These are phyloP conservation scores for Coniosporium tulheliwenetii DNA, from an alignment of 2,329 filamentous ascomycete genomes.

Conservation along the genomic window DNA sequence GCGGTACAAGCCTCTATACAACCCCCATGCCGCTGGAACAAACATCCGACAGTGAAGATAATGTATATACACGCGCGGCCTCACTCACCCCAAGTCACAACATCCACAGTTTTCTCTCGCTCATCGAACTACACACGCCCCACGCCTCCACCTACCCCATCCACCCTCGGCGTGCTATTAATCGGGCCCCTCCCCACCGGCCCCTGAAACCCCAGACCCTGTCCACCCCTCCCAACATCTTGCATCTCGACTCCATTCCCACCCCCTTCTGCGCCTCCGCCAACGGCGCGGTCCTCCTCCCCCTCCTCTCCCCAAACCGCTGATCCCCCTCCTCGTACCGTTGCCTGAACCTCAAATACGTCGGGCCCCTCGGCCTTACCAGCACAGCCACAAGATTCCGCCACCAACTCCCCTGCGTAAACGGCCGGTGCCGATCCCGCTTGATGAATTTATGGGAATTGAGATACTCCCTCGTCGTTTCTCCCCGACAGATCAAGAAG, in stretches of 20 bases:
- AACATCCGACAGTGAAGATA: no score
- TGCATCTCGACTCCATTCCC: conserved; percentile 59
- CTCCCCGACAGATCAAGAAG: conserved; percentile 77
- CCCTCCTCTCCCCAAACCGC: conserved; percentile 50
- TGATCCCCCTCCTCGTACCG: conserved; percentile 69
- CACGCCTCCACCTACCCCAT: neutral
- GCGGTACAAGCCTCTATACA: no score
- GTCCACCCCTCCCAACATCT: conserved; percentile 14
- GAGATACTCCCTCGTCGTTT: conserved; percentile 91
- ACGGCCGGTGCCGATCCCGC: conserved; percentile 80
- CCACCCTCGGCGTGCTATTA: conserved; percentile 8
- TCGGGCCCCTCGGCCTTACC: conserved; percentile 68
- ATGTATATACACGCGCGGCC: no score
- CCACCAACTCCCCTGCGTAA: conserved; percentile 59
- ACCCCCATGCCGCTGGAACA: no score
- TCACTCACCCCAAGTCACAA: no score
- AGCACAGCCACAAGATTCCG: conserved; percentile 74
- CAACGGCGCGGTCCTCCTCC: conserved; percentile 32
- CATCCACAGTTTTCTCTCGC: no score
- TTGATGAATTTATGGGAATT: conserved; percentile 92
- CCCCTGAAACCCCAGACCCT: conserved; percentile 15
- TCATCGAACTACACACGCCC: no score
- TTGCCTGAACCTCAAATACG: conserved; percentile 76
- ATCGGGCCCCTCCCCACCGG: conserved; percentile 8
- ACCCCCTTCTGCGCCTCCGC: conserved; percentile 36